phyloP scores from a whole-genome alignment of 768 basidiomycete species.

The Auriscalpium orientale region DNA sequence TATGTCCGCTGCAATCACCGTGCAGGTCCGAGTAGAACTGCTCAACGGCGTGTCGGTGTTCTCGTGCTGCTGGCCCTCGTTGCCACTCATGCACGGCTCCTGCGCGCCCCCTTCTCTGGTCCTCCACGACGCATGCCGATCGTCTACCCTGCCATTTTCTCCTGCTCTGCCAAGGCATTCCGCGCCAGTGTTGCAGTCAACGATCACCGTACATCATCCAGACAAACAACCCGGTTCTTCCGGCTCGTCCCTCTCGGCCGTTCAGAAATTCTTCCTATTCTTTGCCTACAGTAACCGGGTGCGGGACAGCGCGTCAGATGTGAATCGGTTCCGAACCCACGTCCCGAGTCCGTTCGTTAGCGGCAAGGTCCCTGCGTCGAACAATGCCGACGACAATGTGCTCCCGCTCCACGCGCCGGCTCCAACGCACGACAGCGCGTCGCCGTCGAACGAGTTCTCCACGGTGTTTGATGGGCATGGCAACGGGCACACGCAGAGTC shows the following conservation, averaged over 20 bases:
- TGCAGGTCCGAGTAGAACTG: constrained; percentile 39
- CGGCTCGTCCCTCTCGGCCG: constrained; percentile 88
- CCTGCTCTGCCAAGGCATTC: constrained; percentile 91
- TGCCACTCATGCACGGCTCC: constrained; percentile 19
- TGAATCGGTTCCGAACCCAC: constrained; percentile 89
- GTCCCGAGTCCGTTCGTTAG: constrained; percentile 80
- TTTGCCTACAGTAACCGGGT: constrained; percentile 97
- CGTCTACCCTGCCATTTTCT: constrained; percentile 94
- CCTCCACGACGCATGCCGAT: constrained; percentile 53
- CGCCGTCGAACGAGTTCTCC: constrained; percentile 22
- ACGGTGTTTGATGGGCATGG: constrained; percentile 22
- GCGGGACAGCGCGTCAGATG: constrained; percentile 77
- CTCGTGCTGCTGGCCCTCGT: constrained; percentile 28
- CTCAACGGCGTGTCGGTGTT: constrained; percentile 21
- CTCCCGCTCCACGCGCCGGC: constrained; percentile 18
- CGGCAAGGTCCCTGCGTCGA: constrained; percentile 44
- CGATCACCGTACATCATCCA: constrained; percentile 94
- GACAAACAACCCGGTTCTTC: constrained; percentile 94
- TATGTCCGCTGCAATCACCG: constrained; percentile 54
- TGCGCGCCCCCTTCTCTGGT: constrained; percentile 18
- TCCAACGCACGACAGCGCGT: constrained; percentile 15
- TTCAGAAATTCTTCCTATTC: constrained; percentile 98
- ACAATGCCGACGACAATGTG: constrained; percentile 25
- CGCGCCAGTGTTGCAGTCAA: constrained; percentile 67
- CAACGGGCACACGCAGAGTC: constrained; percentile 17